Base-by-base conservation (phyloP, 2,329 filamentous ascomycete genomes). In the Fusarium denticulatum region DNA sequence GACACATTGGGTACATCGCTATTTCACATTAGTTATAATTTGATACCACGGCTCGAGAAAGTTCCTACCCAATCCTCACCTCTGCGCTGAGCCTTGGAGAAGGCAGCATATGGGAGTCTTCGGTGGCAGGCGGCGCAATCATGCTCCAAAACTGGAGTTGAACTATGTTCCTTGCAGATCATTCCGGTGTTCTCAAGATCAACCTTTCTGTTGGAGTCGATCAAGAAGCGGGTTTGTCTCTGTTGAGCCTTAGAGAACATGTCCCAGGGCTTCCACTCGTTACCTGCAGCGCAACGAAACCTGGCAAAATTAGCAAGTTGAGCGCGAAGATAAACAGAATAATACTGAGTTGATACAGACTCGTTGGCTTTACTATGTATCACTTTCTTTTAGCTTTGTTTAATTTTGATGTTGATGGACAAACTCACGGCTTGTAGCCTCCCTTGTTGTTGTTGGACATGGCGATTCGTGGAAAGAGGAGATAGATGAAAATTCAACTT, bases 1-100 rank as follows among this genome's bases (percentile, higher is more conserved):
- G 15, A 74, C 76, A 59, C 83, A 85, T 60, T 75, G 70, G 45
- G 67, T 75, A 68, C 83, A 85, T 40, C 73, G 72, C 83, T 84
- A 20, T 28, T 7, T 4, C 7, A 26, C 6, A 59, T 79, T 30
- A 78, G 66, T 15, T 30, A 22, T 5, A 28, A 18, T 1, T 6
- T 28, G 10, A 7, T 24, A 22, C 26, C n/a, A 20, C 18, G 40
- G 10, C 11, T 42, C 18, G 20, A n/a, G 26, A 13, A 55, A 14
- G 4, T 11, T 72, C 81, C 74, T 62, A 83, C 83, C 26, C 73
- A 73, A 7, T 79, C 76, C 3, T 78, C 80, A 9, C 67, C 72
- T 28, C 37, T 72, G 78, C 14, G 68, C 73, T 36, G 57, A 75
- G 60, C 81, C 79, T 56, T 77, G 81, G 49, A 70, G 40, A 82